Percentiles rank a stretch among this genome's conserved stretches.
phyloP scores from a whole-genome alignment of 306 rosid genomes.

The Trichosanthes cucumerina region DNA sequence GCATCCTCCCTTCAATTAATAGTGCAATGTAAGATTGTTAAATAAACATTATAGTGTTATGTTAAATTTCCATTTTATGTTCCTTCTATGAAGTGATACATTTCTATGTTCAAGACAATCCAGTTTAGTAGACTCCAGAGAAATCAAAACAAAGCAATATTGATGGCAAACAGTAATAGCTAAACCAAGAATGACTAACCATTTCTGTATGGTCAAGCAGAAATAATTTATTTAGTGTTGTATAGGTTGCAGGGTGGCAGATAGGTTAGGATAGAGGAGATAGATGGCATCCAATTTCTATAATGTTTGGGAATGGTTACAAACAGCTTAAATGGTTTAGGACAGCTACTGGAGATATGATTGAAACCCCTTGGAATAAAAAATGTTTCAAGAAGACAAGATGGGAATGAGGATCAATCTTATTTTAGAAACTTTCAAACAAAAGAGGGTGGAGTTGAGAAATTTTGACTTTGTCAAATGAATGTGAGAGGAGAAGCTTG shows the following conservation, averaged over 20 bases:
- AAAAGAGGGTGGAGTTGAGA: neutral
- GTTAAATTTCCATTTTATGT: neutral
- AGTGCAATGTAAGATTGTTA: neutral
- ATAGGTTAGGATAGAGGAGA: neutral
- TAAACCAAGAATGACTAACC: neutral
- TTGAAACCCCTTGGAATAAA: neutral
- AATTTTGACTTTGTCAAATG: neutral
- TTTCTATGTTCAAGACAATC: neutral
- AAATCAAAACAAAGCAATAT: neutral
- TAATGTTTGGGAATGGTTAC: neutral
- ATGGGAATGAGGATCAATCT: neutral
- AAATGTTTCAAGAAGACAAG: neutral
- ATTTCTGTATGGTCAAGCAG: neutral
- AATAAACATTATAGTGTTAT: neutral
- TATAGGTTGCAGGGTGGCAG: neutral
- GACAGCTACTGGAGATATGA: neutral
- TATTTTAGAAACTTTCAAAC: neutral
- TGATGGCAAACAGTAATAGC: neutral
- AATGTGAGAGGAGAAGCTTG: neutral
- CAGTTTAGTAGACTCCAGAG: neutral
- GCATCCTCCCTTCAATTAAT: neutral
- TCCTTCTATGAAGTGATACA: neutral
- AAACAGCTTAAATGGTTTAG: neutral
- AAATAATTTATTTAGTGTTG: neutral
- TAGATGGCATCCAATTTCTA: neutral